A percentile compares a stretch with the other conserved stretches of the same genome.
Evolutionary conservation across 2,329 filamentous ascomycete genomes (phyloP).

Genomic region (Arthrinium phaeospermum): DNA sequence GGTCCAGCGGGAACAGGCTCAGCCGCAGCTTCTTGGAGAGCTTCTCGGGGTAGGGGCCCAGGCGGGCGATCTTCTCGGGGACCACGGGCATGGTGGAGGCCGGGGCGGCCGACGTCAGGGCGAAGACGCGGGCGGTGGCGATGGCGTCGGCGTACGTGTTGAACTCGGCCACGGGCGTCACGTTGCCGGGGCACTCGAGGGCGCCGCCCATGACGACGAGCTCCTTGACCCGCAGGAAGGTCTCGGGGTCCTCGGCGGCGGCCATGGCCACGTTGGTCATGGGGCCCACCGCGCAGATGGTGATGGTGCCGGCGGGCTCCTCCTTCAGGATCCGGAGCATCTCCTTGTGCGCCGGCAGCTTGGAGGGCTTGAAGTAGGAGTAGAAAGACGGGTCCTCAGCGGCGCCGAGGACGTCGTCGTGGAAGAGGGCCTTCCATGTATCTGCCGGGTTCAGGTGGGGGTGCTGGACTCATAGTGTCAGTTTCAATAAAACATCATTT

Average conservation of each 20-base stretch:
- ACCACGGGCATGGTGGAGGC: slow-evolving; percentile 80
- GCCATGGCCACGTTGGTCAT: slow-evolving; percentile 93
- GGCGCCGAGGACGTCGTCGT: slow-evolving; percentile 40
- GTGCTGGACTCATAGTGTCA: slow-evolving; percentile 51
- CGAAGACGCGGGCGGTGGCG: slow-evolving; percentile 77
- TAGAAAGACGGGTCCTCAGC: slow-evolving; percentile 53
- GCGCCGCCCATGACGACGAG: slow-evolving; percentile 95
- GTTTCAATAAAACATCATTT: slow-evolving; percentile 18
- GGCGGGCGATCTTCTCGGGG: slow-evolving; percentile 52
- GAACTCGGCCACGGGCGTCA: slow-evolving; percentile 88
- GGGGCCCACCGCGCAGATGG: slow-evolving; percentile 88
- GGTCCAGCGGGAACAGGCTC: slow-evolving; percentile 77
- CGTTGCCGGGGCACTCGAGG: slow-evolving; percentile 80
- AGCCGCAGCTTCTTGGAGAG: slow-evolving; percentile 70
- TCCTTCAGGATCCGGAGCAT: slow-evolving; percentile 86
- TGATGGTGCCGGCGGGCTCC: slow-evolving; percentile 82
- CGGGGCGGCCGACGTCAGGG: slow-evolving; percentile 76
- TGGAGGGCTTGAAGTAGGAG: slow-evolving; percentile 76
- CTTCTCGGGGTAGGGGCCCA: slow-evolving; percentile 67
- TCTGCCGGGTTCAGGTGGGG: slow-evolving; percentile 77
- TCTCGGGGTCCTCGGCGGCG: slow-evolving; percentile 84
- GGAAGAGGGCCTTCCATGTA: slow-evolving; percentile 75
- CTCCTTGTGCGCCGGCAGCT: slow-evolving; percentile 76
- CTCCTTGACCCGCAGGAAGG: slow-evolving; percentile 88
- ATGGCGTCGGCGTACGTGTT: slow-evolving; percentile 90